Conservation (phyloP, 345 rosid genomes). For the Salix arbutifolia region DNA sequence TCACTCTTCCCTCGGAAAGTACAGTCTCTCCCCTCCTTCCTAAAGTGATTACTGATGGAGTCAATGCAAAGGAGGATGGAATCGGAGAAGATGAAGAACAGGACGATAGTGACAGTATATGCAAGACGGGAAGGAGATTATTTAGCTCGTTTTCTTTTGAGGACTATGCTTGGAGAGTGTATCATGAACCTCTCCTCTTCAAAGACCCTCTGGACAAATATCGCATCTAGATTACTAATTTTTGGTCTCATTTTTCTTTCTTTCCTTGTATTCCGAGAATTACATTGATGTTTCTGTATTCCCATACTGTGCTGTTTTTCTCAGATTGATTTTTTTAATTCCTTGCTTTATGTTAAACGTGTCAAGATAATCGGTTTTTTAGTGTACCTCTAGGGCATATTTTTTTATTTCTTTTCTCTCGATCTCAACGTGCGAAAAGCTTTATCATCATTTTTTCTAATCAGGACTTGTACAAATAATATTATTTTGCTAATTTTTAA, state of each 20-base stretch:
- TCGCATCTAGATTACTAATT: slow-evolving; percentile 18
- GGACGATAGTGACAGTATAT: neutral
- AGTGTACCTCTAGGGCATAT: too few relatives aligned
- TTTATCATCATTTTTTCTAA: too few relatives aligned
- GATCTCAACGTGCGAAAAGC: too few relatives aligned
- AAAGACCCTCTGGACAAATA: slow-evolving; percentile 71
- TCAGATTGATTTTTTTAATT: neutral
- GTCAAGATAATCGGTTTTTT: too few relatives aligned
- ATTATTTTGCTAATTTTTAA: too few relatives aligned
- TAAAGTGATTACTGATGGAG: neutral
- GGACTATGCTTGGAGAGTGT: slow-evolving; percentile 81
- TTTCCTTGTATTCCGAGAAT: too few relatives aligned
- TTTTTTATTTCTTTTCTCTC: too few relatives aligned
- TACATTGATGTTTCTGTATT: too few relatives aligned
- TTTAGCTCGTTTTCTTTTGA: slow-evolving; percentile 60
- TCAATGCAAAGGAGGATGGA: slow-evolving; percentile 1
- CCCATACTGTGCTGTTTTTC: too few relatives aligned
- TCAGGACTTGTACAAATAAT: too few relatives aligned
- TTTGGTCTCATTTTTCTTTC: neutral
- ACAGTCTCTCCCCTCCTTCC: slow-evolving; percentile 47
- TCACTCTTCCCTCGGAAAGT: slow-evolving; percentile 55
- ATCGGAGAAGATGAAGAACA: slow-evolving; percentile 18
- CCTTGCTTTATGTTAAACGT: neutral
- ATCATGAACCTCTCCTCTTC: slow-evolving; percentile 53
- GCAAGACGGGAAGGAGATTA: slow-evolving; percentile 14